Conservation (phyloP, 2,329 filamentous ascomycete genomes). For the Plectosphaerella cucumerina region DNA sequence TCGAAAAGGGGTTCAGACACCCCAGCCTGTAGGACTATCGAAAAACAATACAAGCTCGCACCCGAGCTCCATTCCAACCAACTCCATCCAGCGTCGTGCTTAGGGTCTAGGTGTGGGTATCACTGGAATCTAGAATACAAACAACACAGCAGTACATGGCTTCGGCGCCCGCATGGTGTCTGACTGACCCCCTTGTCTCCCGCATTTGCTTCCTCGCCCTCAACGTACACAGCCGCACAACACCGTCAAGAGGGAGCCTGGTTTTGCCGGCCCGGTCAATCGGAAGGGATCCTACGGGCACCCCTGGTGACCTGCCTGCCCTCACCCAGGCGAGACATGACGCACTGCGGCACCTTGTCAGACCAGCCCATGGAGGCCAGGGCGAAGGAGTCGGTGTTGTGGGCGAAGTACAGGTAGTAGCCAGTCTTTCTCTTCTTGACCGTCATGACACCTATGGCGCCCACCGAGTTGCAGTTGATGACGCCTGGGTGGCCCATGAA, state of each 20-base stretch:
- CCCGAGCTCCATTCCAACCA: too few relatives aligned
- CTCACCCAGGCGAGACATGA: conserved; percentile 74
- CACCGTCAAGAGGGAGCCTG: too few relatives aligned
- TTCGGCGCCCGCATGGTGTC: too few relatives aligned
- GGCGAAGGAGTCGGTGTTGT: conserved; percentile 89
- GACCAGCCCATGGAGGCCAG: conserved; percentile 82
- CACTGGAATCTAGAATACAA: background rate
- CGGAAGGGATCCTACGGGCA: conserved; percentile 41
- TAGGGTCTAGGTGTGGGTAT: conserved; percentile 7
- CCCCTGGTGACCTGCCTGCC: conserved; percentile 51
- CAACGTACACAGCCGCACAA: background rate
- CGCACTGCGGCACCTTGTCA: conserved; percentile 70
- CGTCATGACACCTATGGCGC: conserved; percentile 84
- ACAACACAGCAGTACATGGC: background rate
- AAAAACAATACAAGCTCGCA: too few relatives aligned
- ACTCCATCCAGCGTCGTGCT: background rate
- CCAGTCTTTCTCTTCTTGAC: conserved; percentile 79
- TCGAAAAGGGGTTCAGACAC: too few relatives aligned
- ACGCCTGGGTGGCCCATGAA: conserved; percentile 93
- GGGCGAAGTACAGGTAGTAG: conserved; percentile 84
- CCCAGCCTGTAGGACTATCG: too few relatives aligned
- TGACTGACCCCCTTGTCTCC: background rate
- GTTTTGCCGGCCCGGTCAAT: conserved; percentile 9
- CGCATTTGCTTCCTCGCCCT: background rate
- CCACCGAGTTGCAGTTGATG: conserved; percentile 70